Base-by-base conservation (phyloP, 2,329 filamentous ascomycete genomes). In the Calonectria crousiana region DNA sequence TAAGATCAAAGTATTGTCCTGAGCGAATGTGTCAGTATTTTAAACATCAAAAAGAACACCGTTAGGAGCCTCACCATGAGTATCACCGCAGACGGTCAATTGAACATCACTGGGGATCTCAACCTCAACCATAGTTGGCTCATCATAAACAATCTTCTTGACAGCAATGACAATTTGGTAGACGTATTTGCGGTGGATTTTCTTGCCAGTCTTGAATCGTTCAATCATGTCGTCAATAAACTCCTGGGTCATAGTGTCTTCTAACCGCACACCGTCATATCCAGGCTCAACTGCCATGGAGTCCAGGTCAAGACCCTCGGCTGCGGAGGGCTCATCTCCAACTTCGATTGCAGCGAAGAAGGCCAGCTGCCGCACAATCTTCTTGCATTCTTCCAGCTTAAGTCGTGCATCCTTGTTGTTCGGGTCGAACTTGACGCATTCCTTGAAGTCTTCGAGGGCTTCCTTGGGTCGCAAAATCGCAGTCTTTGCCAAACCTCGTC, bases 221-320 rank as follows among this genome's bases (percentile, higher is more conserved):
- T 97, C 91, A 71, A 95, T 96, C 96, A 98, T 98, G 87, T 99
- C 96, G 80, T 97, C 94, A 80, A 99, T 95, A 82, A 99, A 99
- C 81, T 98, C 96, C 79, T 96, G 92, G 1, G 96, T 98, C 95
- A 99, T 99, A 83, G 94, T 90, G 67, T 93, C 90, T 49, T 91
- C 93, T 68, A 99, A 87, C 71, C 89, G 90, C 28, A 92, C 93
- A 75, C 97, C 97, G 82, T 99, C 97, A 82, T 99, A 99, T 70
- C 90, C 90, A 28, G 92, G 87, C 75, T 98, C 96, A 23, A 99
- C 92, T 14, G 88, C 88, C 85, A 99, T 98, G 70, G 93, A 91
- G 74, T 97, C 95, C 74, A 99, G 85, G 82, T 98, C 95, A 76
- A 99, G 89, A 2, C 95, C 96, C 84, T 97, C 96, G 41, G 96